Evolutionary conservation across 1,284 basidiomycete species (phyloP), one percentile per base, ranked within the genome.

Genomic region (Microbotryum intermedium): DNA sequence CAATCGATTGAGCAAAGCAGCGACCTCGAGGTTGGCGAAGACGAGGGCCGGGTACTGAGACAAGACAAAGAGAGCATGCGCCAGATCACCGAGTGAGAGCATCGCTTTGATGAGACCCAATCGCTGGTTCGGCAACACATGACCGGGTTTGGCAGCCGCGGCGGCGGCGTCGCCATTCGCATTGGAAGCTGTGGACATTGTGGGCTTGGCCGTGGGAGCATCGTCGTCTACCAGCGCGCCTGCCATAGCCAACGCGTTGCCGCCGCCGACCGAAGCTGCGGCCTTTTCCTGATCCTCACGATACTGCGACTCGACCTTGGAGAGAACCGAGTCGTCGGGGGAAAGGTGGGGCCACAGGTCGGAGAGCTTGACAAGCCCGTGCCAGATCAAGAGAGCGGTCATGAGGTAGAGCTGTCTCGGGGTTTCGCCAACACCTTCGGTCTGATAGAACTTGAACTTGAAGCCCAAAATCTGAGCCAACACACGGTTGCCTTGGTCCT

Each of bases 401-500:
- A 87, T 81, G 50, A 91, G 79, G 70, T 88, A 88, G 20, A 98
- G 78, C 61, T 83, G 85, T 18, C 34, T 39, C 34, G 34, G 34
- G 11, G 34, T 39, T 60, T 81, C 83, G 0, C 90, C 88, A 0
- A 84, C 81, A 21, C 47, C 76, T 65, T 76, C 87, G 82, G 44
- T 64, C 76, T 90, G 85, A 75, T 94, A 97, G 74, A 87, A 85
- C 11, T 81, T 80, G 71, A 95, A 95, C 74, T 98, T 97, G 81
- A 97, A 97, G 23, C 94, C 94, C 16, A 99, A 78, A 2, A 97
- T 86, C 74, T 97, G 90, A 10, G 90, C 87, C 64, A 94, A 78
- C 18, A 91, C 85, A 51, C 72, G 65, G 62, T 76, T 84, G 76
- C 68, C 86, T 73, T 64, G 80, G 75, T 67, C 75, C 48, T 70